Base-by-base conservation (phyloP, 371 early-diverging fungal genomes). In the Mortierella sp. region DNA sequence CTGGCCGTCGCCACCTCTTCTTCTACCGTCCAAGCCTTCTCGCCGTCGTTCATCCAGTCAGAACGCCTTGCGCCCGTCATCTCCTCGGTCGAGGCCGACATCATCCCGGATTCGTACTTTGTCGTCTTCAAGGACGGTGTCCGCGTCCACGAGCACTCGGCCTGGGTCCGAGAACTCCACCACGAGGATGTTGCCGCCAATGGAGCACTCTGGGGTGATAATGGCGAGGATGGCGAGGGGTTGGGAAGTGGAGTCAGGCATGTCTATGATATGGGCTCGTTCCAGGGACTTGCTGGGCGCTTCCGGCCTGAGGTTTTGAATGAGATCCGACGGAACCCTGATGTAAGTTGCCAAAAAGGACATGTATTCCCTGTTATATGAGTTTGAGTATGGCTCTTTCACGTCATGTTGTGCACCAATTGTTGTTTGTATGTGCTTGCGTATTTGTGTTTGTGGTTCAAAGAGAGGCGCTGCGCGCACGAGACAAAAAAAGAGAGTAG, bases 211-310 rank as follows among this genome's bases (percentile, higher is more conserved):
- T 71, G 74, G 70, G 79, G 67, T 39, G 29, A 43, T 45, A 26
- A 11, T 13, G 13, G 29, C 13, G 43, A 43, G 7, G 69, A 68
- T 5, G 53, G n/a, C 3, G 63, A 65, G 1, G 55, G 71, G 41
- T 80, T 87, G 52, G 34, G 61, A 3, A 53, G 75, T 47, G 93
- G 92, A 67, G 88, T 98, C 70, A 83, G 86, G 68, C 95, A 96
- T 79, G 86, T 93, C 64, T 97, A 95, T 86, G 85, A 94, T 64
- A 83, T 92, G 72, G 92, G 91, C 53, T 86, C 86, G 31, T 86
- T 96, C 77, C 90, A 93, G 63, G 98, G 97, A 24, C 95, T 97
- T 77, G 83, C 95, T 8, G 97, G 96, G 50, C 88, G 87, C 48
- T 93, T 98, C 74, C 87, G 91, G 74, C 85, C 88, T 39, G 89